A percentile compares a stretch with the other conserved stretches of the same genome.
Evolutionary conservation across 305 asterid species (phyloP).

Genomic region (Ruellia speciosa): DNA sequence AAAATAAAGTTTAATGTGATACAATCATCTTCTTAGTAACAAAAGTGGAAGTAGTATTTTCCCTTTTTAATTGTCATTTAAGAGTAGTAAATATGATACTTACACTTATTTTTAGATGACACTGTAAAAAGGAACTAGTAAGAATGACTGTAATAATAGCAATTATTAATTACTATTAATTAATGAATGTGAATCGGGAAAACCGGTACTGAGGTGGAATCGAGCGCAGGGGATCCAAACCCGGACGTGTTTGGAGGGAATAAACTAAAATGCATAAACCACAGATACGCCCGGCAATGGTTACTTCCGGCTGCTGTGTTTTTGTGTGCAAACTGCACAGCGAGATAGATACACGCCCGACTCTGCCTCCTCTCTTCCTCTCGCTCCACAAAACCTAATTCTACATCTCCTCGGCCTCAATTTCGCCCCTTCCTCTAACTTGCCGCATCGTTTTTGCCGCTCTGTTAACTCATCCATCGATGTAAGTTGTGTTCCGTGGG

Average conservation of each 20-base stretch:
- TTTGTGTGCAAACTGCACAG: conserved; percentile 25
- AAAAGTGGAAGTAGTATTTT: no score
- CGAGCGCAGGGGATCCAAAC: conserved; percentile 44
- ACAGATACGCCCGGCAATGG: conserved; percentile 59
- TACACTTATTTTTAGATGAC: no score
- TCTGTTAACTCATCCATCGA: neutral
- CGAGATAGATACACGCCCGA: neutral
- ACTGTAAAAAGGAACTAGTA: no score
- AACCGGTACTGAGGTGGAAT: conserved; percentile 19
- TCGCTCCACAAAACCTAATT: conserved; percentile 22
- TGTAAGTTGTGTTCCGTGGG: neutral
- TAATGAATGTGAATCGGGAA: no score
- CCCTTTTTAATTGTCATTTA: no score
- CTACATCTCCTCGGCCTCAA: conserved; percentile 9
- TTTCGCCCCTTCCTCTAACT: neutral
- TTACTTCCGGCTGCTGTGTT: conserved; percentile 37
- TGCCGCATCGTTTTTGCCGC: neutral
- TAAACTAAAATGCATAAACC: conserved; percentile 52
- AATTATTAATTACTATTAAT: no score
- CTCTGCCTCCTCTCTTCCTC: neutral
- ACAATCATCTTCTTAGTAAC: no score
- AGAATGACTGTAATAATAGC: no score
- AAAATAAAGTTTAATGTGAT: no score
- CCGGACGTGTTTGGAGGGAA: conserved; percentile 54
- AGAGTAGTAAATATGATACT: no score